These are phyloP conservation scores for Dendrobium chrysotoxum DNA, from an alignment of 106 monocot genomes.

Conservation along the genomic window DNA sequence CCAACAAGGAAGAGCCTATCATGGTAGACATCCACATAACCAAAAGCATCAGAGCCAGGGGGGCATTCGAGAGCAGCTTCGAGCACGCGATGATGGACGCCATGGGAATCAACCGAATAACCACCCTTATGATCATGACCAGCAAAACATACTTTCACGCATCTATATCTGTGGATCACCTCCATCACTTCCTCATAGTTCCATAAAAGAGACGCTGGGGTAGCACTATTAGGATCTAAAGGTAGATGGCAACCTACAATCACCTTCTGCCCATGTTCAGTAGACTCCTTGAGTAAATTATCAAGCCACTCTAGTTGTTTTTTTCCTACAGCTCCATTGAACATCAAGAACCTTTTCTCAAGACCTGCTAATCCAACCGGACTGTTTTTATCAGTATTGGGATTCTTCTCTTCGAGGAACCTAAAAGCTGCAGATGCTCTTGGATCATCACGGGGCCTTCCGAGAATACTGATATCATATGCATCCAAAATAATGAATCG, in stretches of 20 bases:
- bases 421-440: conserved; percentile 31
- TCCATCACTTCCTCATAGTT: conserved; percentile 85
- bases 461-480: conserved; percentile 71
- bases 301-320: conserved; percentile 77
- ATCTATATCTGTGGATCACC: conserved; percentile 42
- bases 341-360: conserved; percentile 62
- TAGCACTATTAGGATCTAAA: conserved; percentile 37
- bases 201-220: conserved; percentile 54
- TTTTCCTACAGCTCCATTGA: conserved; percentile 74
- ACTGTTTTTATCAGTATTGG: conserved; percentile 76
- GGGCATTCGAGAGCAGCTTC: conserved; percentile 90
- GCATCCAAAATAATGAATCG: conserved; percentile 62
- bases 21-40: conserved; percentile 61
- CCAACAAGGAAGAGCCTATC: conserved; percentile 54
- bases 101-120: conserved; percentile 52
- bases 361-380: conserved; percentile 60
- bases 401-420: conserved; percentile 64
- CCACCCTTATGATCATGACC: conserved; percentile 90
- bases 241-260: conserved; percentile 77
- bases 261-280: conserved; percentile 39
- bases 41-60: conserved; percentile 53
- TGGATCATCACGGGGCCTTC: conserved; percentile 70
- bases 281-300: conserved; percentile 34
- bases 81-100: conserved; percentile 70
- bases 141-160: conserved; percentile 79